Conservation (phyloP, 208 protist genomes). For the Trypanosomatidae sp. region DNA sequence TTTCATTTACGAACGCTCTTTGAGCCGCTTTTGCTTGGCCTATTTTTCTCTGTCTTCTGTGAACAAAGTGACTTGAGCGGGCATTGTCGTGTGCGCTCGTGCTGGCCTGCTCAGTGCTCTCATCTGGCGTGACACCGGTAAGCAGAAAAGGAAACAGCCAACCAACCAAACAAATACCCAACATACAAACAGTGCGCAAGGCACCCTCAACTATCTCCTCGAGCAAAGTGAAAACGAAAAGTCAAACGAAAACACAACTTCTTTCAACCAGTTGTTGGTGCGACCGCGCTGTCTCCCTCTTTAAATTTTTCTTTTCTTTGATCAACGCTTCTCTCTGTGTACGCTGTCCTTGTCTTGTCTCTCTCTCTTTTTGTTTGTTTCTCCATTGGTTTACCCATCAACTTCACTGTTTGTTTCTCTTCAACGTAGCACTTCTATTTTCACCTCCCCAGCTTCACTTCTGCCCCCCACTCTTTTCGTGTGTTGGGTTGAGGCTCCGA, state of each 20-base stretch:
- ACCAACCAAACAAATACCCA: not conserved
- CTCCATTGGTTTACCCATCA: not conserved
- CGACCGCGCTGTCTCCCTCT: not conserved
- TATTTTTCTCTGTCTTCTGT: not conserved
- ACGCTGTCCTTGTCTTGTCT: not conserved
- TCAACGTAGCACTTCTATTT: not conserved
- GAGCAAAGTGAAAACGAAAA: not conserved
- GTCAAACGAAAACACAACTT: not conserved
- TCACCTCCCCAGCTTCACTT: no score
- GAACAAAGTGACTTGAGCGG: not conserved
- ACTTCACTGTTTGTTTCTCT: constrained; percentile 2
- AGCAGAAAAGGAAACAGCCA: not conserved
- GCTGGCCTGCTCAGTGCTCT: not conserved
- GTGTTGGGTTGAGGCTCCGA: no score
- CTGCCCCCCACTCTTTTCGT: not conserved
- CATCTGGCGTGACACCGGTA: not conserved
- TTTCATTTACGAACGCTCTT: not conserved
- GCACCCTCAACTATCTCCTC: not conserved
- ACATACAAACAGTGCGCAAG: not conserved
- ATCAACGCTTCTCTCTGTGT: not conserved
- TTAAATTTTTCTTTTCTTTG: not conserved
- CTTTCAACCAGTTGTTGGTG: not conserved
- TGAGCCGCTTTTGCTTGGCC: not conserved
- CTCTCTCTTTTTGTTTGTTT: not conserved
- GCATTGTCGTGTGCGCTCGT: not conserved